Evolutionary conservation across 1,284 basidiomycete species (phyloP).

Genomic region (Tilletia setariae): DNA sequence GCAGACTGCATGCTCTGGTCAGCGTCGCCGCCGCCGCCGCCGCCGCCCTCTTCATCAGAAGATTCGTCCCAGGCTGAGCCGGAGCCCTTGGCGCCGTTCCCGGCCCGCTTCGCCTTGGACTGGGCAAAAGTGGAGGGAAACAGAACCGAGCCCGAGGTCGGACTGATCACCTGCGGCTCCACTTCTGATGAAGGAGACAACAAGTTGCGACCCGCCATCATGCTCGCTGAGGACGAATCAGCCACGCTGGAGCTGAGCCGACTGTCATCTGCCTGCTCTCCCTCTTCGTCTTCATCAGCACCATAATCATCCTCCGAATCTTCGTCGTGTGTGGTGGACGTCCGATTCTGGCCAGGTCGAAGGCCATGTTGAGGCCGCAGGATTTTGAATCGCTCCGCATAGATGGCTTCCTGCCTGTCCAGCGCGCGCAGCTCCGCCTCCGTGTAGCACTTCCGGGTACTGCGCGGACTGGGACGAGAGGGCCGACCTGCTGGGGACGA

Average conservation of each 20-base stretch:
- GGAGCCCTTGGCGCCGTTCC: slow-evolving; percentile 8
- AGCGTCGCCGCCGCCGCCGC: too few species aligned
- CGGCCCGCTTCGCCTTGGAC: slow-evolving; percentile 7
- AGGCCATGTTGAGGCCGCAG: neutral
- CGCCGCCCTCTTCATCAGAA: neutral
- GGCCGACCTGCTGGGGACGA: too few species aligned
- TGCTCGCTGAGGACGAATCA: too few species aligned
- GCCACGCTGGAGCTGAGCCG: too few species aligned
- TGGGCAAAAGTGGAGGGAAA: slow-evolving; percentile 30
- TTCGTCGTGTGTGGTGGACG: slow-evolving; percentile 12
- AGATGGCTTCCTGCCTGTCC: slow-evolving; percentile 8
- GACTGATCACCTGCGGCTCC: neutral
- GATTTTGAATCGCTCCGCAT: neutral
- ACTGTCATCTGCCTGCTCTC: neutral
- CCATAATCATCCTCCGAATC: slow-evolving; percentile 46
- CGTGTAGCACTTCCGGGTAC: neutral
- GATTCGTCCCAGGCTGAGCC: slow-evolving; percentile 4
- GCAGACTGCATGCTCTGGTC: neutral
- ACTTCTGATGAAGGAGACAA: neutral
- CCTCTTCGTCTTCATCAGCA: slow-evolving; percentile 26
- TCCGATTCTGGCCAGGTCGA: neutral
- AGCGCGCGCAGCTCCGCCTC: slow-evolving; percentile 4
- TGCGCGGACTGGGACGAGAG: too few species aligned
- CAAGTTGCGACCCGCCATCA: neutral
- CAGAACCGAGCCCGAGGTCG: slow-evolving; percentile 6